These are phyloP conservation scores for Lonicera japonica DNA, from an alignment of 129 eudicot genomes.

Conservation along the genomic window DNA sequence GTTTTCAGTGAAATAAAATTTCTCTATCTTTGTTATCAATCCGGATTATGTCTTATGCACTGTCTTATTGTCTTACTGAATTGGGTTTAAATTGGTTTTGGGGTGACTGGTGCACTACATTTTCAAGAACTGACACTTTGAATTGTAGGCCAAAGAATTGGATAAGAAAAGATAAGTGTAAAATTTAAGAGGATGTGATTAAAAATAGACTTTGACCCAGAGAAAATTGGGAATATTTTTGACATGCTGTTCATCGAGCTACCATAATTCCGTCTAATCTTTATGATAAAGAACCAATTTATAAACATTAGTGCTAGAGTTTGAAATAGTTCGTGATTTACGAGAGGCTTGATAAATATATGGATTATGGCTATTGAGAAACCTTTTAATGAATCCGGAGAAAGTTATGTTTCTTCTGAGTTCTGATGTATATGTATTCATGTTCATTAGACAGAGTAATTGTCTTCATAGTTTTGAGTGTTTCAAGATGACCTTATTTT, in stretches of 20 bases:
- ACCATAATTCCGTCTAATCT: too few relatives aligned
- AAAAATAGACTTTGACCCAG: not conserved
- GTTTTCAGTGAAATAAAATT: slow-evolving; percentile 5
- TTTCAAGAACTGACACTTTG: not conserved
- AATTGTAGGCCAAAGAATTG: not conserved
- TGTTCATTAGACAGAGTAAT: too few relatives aligned
- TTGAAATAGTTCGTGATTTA: not conserved
- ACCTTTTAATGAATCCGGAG: not conserved
- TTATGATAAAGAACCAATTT: not conserved
- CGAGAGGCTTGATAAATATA: not conserved
- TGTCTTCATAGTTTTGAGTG: too few relatives aligned
- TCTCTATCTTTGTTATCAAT: not conserved
- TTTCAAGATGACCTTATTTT: too few relatives aligned
- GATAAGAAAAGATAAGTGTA: not conserved
- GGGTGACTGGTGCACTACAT: not conserved
- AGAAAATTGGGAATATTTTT: too few relatives aligned
- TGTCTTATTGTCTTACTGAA: not conserved
- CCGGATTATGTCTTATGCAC: too few relatives aligned
- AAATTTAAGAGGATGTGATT: not conserved
- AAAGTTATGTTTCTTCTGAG: not conserved
- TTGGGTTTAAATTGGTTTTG: not conserved
- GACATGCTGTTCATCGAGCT: not conserved
- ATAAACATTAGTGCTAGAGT: not conserved
- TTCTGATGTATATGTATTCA: not conserved
- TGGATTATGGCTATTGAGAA: not conserved